phyloP scores from a whole-genome alignment of 352 stramenopile species.

The Globisporangium recalcitrans region DNA sequence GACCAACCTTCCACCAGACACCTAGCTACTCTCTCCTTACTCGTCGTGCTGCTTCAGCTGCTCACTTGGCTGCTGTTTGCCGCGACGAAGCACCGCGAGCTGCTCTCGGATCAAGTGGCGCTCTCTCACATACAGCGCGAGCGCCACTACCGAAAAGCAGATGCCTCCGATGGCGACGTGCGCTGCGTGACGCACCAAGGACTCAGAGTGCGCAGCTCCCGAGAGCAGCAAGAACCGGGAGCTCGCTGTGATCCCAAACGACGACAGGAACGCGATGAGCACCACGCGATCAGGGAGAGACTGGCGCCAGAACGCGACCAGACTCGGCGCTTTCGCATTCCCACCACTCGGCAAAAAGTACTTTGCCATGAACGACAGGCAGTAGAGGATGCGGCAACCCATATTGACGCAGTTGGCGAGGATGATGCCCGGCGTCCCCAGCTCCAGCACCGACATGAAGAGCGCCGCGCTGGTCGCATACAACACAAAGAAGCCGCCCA shows the following conservation, averaged over 20 bases:
- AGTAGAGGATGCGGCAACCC: conserved; percentile 79
- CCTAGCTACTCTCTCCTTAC: conserved; percentile 11
- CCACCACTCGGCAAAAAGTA: conserved; percentile 32
- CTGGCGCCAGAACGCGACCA: conserved; percentile 41
- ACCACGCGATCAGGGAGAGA: conserved; percentile 51
- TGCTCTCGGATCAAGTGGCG: conserved; percentile 33
- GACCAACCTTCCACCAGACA: too few relatives aligned
- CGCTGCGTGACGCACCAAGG: conserved; percentile 28
- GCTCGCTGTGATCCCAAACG: conserved; percentile 31
- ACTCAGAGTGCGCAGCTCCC: conserved; percentile 13
- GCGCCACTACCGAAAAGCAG: conserved; percentile 37
- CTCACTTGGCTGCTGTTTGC: background rate
- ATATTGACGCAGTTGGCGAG: conserved; percentile 88
- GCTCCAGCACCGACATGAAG: conserved; percentile 57
- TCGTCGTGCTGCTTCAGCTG: conserved; percentile 18
- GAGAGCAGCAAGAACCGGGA: conserved; percentile 41
- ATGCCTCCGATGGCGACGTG: conserved; percentile 43
- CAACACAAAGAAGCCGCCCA: conserved; percentile 75
- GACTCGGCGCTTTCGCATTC: background rate
- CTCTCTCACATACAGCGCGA: conserved; percentile 47
- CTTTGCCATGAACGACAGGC: conserved; percentile 56
- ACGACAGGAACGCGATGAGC: conserved; percentile 34
- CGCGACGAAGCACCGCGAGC: conserved; percentile 23
- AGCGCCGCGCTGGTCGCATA: conserved; percentile 57
- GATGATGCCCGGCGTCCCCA: conserved; percentile 71